Conservation (phyloP, 306 rosid species). For the Oxytropis ochrocephala region DNA sequence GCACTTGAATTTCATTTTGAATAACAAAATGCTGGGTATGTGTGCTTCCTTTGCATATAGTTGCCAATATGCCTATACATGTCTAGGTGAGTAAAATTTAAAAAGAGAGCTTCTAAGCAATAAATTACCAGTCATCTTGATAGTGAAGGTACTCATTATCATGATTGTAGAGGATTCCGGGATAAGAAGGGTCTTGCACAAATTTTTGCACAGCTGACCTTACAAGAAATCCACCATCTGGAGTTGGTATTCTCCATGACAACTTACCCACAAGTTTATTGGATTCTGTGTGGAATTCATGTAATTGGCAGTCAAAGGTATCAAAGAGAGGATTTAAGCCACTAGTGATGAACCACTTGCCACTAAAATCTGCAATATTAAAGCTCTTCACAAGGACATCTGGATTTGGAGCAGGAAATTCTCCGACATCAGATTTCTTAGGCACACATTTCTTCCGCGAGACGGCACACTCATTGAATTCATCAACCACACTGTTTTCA, state of each 20-base stretch:
- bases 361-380: slow-evolving; percentile 62
- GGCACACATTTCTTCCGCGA: slow-evolving; percentile 93
- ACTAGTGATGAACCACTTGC: slow-evolving; percentile 89
- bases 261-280: slow-evolving; percentile 67
- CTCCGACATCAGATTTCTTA: slow-evolving; percentile 88
- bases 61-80: neutral
- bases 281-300: slow-evolving; percentile 68
- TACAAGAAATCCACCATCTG: slow-evolving; percentile 80
- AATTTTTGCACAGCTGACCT: slow-evolving; percentile 76
- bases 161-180: slow-evolving; percentile 86
- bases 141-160: slow-evolving; percentile 94
- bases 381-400: slow-evolving; percentile 71
- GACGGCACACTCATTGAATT: slow-evolving; percentile 93
- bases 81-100: neutral
- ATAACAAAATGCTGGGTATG: neutral
- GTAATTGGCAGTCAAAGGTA: slow-evolving; percentile 83
- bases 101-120: neutral
- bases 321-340: slow-evolving; percentile 91
- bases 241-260: slow-evolving; percentile 84
- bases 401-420: slow-evolving; percentile 79
- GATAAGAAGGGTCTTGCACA: slow-evolving; percentile 73
- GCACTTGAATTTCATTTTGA: neutral
- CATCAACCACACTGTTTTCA: slow-evolving; percentile 88
- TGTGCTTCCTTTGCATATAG: neutral
- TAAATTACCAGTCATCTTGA: slow-evolving; percentile 88